Conservation (phyloP, 768 basidiomycete genomes). For the Boletus tylopilopsis region DNA sequence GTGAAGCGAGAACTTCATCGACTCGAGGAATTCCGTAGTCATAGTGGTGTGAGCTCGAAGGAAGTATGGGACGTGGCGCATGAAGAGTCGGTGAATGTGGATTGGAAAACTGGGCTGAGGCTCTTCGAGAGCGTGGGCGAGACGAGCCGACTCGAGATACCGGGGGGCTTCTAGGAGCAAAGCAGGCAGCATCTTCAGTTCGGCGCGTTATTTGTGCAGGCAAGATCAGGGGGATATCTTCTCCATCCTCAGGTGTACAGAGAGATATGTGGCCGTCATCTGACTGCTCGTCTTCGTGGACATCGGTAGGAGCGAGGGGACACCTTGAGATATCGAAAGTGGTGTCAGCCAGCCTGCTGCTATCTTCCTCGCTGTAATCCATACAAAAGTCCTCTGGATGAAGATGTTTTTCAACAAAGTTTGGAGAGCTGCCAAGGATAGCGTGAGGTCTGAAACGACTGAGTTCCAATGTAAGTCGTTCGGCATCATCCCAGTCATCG, state of each 20-base stretch:
- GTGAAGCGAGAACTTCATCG: conserved; percentile 16
- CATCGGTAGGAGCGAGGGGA: conserved; percentile 23
- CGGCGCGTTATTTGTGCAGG: background rate
- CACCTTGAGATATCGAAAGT: conserved; percentile 19
- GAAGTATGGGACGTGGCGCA: background rate
- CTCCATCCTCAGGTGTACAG: conserved; percentile 27
- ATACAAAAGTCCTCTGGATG: conserved; percentile 8
- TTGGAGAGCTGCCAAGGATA: background rate
- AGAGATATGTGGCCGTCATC: conserved; percentile 24
- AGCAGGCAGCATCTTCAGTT: background rate
- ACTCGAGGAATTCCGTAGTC: conserved; percentile 1
- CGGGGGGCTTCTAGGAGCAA: conserved; percentile 2
- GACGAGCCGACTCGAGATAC: conserved; percentile 24
- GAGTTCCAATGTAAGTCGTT: conserved; percentile 21
- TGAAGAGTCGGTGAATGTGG: background rate
- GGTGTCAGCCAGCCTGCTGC: conserved; percentile 6
- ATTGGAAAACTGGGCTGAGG: conserved; percentile 3
- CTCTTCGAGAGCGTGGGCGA: conserved; percentile 25
- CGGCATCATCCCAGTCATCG: conserved; percentile 24
- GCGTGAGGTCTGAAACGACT: background rate
- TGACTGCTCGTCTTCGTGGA: conserved; percentile 28
- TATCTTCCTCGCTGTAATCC: conserved; percentile 5
- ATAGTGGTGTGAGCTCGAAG: background rate
- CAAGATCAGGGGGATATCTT: conserved; percentile 8
- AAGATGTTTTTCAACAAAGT: conserved; percentile 4